phyloP scores from a whole-genome alignment of 1,284 basidiomycete genomes.

The Pascua guehoae region DNA sequence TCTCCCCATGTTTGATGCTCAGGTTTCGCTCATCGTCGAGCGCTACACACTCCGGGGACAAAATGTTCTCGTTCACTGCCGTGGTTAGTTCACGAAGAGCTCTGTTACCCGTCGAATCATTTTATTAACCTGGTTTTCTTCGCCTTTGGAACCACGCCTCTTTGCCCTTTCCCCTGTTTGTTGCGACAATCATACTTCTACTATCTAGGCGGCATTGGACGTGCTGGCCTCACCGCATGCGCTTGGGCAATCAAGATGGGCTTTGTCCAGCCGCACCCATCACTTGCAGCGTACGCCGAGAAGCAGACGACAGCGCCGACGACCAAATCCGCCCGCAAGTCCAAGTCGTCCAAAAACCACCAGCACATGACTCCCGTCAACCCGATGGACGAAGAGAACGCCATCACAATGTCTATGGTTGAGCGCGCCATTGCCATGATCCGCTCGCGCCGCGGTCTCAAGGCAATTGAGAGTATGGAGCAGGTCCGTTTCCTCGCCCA shows the following conservation, averaged over 20 bases:
- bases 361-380: too few species aligned
- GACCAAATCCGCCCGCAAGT: background rate
- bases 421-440: conserved; percentile 71
- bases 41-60: conserved; percentile 71
- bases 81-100: conserved; percentile 55
- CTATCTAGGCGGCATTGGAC: conserved; percentile 67
- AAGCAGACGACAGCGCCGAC: background rate
- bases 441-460: conserved; percentile 68
- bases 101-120: background rate
- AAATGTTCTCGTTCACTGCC: conserved; percentile 81
- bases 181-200: background rate
- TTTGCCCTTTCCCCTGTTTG: background rate
- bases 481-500: conserved; percentile 80
- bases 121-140: too few species aligned
- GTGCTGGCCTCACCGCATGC: conserved; percentile 87
- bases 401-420: conserved; percentile 57
- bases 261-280: conserved; percentile 53
- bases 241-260: conserved; percentile 93
- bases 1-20: conserved; percentile 61
- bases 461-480: conserved; percentile 86
- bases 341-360: conserved; percentile 5
- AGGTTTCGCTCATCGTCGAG: conserved; percentile 67
- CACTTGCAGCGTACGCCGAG: conserved; percentile 19
- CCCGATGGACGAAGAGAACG: conserved; percentile 51
- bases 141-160: background rate